Base-by-base conservation (phyloP, 139 green algal genomes). In the Yamagishiella unicocca region DNA sequence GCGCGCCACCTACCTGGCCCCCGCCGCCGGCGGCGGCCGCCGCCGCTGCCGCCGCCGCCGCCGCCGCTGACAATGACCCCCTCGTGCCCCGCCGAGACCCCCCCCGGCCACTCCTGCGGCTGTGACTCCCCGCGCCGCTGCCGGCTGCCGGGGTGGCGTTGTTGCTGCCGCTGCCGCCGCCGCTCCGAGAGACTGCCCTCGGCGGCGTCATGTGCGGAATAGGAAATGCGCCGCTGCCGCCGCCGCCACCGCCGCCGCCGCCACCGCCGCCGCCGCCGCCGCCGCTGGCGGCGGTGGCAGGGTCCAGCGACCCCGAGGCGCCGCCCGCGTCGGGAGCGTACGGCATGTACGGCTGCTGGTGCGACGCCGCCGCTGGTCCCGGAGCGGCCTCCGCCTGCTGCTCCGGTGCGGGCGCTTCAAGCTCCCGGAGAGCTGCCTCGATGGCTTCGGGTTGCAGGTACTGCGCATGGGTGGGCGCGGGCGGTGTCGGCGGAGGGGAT, bases 381-480 rank as follows among this genome's bases (percentile, higher is more conserved):
- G 73, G 19, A 6, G 54, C 40, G 7, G 40, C 54, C 24, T 37
- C 42, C 64, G 72, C n/a, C 33, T 29, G 67, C 27, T 43, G 33
- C 45, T 72, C 61, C 24, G 46, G 55, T 79, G 66, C 29, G 53
- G 85, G 82, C 25, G 77, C 84, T 67, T 94, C 85, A 71, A 94
- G 82, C 70, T 91, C 86, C 53, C 64, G 24, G 0, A 94, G 72
- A 6, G 91, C 62, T 21, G 38, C 74, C 76, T 94, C 89, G 35
- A 94, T 84, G 14, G 24, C 29, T 12, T 84, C 78, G 5, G 84
- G 83, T 45, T 91, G 79, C 37, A 86, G 22, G 79, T 85, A 85
- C 79, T 85, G 79, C 58, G 29, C 6, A 2, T n/a, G n/a, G n/a
- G n/a, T n/a, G n/a, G n/a, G n/a, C n/a, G n/a, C n/a, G n/a, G n/a